A percentile compares a stretch with the other conserved stretches of the same genome.
These are phyloP conservation scores for Urtica urens DNA, from an alignment of 306 rosid species.

Conservation along the genomic window DNA sequence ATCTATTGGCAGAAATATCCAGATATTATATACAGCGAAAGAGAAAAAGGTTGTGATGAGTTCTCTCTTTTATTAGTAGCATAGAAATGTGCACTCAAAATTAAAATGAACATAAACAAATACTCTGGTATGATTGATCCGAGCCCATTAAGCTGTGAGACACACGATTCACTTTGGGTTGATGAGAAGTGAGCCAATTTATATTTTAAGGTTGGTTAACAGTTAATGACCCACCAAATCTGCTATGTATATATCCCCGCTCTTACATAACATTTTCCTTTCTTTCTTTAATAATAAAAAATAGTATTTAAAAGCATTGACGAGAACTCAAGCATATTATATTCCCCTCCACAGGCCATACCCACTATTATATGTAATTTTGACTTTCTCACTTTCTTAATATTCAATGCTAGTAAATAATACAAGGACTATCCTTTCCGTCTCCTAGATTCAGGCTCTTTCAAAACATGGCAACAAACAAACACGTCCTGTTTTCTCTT, in stretches of 20 bases:
- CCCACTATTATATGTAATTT: constrained; percentile 14
- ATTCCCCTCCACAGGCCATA: constrained; percentile 8
- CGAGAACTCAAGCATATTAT: neutral
- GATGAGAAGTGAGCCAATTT: neutral
- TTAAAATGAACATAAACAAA: neutral
- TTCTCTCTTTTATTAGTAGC: neutral
- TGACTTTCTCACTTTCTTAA: constrained; percentile 22
- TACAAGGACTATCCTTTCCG: constrained; percentile 5
- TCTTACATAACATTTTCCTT: no score
- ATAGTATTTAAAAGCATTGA: constrained; percentile 10
- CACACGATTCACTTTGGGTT: constrained; percentile 1
- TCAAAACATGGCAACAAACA: constrained; percentile 25
- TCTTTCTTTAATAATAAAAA: no score
- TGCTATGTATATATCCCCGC: neutral
- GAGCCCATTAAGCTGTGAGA: constrained; percentile 1
- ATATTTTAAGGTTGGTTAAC: neutral
- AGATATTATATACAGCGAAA: neutral
- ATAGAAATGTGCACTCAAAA: neutral
- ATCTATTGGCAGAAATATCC: neutral
- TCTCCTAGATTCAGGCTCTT: constrained; percentile 11
- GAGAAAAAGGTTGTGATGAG: neutral
- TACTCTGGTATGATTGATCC: neutral
- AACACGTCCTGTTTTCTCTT: constrained; percentile 18
- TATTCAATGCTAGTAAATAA: constrained; percentile 12
- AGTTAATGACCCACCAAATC: neutral